Evolutionary conservation across 2,329 filamentous ascomycete species (phyloP).

Genomic region (Zymoseptoria ardabiliae): DNA sequence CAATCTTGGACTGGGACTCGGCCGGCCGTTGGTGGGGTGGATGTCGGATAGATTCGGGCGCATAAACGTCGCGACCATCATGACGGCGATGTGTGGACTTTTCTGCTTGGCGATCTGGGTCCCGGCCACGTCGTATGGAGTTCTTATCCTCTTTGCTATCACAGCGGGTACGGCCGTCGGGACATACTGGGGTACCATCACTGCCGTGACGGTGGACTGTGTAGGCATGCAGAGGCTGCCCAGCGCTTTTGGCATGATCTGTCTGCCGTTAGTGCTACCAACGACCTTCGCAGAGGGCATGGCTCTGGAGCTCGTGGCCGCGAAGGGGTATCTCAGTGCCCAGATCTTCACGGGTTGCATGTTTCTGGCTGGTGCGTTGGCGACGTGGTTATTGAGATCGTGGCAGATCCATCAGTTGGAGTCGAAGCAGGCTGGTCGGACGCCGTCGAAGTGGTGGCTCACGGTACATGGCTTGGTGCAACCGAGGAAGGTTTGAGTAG

Average conservation of each 20-base stretch:
- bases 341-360: slow-evolving; percentile 53
- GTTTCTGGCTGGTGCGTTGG: slow-evolving; percentile 47
- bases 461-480: background rate
- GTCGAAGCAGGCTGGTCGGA: slow-evolving; percentile 1
- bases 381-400: slow-evolving; percentile 46
- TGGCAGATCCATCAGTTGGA: slow-evolving; percentile 52
- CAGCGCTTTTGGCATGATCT: slow-evolving; percentile 21
- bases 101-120: slow-evolving; percentile 22
- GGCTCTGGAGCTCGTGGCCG: slow-evolving; percentile 19
- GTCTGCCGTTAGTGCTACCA: slow-evolving; percentile 19
- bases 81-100: slow-evolving; percentile 19
- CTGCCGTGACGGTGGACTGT: slow-evolving; percentile 23
- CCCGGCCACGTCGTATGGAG: slow-evolving; percentile 15
- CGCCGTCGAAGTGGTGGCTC: background rate
- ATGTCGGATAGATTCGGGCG: slow-evolving; percentile 18
- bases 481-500: background rate
- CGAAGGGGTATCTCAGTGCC: slow-evolving; percentile 42
- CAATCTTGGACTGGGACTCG: slow-evolving; percentile 22
- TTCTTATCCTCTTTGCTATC: slow-evolving; percentile 20
- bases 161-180: slow-evolving; percentile 15
- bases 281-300: slow-evolving; percentile 23
- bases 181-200: slow-evolving; percentile 23
- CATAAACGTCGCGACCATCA: slow-evolving; percentile 21
- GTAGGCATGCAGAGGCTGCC: slow-evolving; percentile 22
- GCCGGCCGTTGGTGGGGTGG: slow-evolving; percentile 18